Evolutionary conservation across 352 stramenopile species (phyloP).

Genomic region (Paralagenidium karlingii): DNA sequence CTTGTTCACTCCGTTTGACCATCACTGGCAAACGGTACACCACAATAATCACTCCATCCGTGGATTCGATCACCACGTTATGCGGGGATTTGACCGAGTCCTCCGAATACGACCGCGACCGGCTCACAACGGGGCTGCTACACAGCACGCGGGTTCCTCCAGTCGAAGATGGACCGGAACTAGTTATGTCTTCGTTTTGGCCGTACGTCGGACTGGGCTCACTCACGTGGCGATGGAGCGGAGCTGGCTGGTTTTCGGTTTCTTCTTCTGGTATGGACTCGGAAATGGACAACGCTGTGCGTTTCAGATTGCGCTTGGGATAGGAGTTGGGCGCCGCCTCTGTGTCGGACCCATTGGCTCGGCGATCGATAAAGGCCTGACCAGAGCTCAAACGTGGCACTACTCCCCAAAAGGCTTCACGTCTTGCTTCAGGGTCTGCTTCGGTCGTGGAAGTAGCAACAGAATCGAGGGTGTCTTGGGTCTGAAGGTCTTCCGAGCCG

Average conservation of each 20-base stretch:
- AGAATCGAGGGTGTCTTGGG: constrained; percentile 61
- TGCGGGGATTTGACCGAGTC: constrained; percentile 48
- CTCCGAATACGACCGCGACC: constrained; percentile 34
- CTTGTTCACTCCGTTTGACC: constrained; percentile 55
- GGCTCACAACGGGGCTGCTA: constrained; percentile 26
- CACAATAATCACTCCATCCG: constrained; percentile 94
- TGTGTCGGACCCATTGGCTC: constrained; percentile 26
- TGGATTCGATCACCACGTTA: constrained; percentile 85
- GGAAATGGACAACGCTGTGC: constrained; percentile 13
- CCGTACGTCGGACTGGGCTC: neutral
- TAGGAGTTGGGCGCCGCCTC: constrained; percentile 16
- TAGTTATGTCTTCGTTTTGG: neutral
- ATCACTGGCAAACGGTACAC: constrained; percentile 94
- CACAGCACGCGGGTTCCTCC: neutral
- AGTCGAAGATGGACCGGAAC: too few relatives aligned
- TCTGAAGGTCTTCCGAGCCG: constrained; percentile 42
- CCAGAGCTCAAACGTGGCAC: constrained; percentile 73
- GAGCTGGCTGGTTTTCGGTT: constrained; percentile 4
- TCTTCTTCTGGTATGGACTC: constrained; percentile 48
- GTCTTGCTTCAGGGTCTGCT: constrained; percentile 7
- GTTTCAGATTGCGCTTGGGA: constrained; percentile 3
- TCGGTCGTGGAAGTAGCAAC: constrained; percentile 8
- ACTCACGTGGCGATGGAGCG: neutral
- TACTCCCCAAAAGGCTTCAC: constrained; percentile 27
- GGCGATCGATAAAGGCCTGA: constrained; percentile 70